Evolutionary conservation across 108 stramenopile species (phyloP).

Genomic region (Nitzschia sp.): DNA sequence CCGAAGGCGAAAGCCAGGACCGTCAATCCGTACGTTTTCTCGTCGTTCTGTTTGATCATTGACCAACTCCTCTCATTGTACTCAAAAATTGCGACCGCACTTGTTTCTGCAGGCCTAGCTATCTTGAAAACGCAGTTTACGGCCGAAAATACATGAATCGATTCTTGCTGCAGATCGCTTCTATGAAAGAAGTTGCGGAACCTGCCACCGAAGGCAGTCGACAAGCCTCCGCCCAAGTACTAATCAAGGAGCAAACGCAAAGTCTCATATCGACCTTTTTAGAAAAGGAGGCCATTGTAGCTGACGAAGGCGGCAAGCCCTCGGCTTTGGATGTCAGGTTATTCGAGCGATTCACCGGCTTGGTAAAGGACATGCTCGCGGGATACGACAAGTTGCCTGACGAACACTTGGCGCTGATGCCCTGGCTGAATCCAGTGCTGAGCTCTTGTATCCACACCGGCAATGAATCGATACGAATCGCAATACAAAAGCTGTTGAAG

Average conservation of each 20-base stretch:
- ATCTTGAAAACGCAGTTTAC: constrained; percentile 79
- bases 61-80: not conserved
- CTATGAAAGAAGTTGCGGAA: constrained; percentile 33
- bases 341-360: constrained; percentile 23
- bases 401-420: constrained; percentile 28
- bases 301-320: constrained; percentile 23
- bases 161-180: constrained; percentile 58
- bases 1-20: constrained; percentile 19
- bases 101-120: constrained; percentile 52
- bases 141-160: constrained; percentile 73
- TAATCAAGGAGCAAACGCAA: constrained; percentile 73
- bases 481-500: constrained; percentile 35
- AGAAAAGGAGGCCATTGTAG: constrained; percentile 51
- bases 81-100: not conserved
- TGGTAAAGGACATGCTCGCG: constrained; percentile 43
- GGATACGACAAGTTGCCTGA: constrained; percentile 36
- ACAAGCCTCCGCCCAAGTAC: constrained; percentile 46
- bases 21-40: constrained; percentile 40
- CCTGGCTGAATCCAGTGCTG: constrained; percentile 40
- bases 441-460: constrained; percentile 34
- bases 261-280: constrained; percentile 61
- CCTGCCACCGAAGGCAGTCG: constrained; percentile 30
- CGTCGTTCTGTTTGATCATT: not conserved
- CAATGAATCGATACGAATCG: constrained; percentile 35
- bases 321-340: constrained; percentile 14